Percentiles rank a stretch among this genome's conserved stretches.
Conservation (phyloP, 139 green algal genomes). For the Chlorella sorokiniana region DNA sequence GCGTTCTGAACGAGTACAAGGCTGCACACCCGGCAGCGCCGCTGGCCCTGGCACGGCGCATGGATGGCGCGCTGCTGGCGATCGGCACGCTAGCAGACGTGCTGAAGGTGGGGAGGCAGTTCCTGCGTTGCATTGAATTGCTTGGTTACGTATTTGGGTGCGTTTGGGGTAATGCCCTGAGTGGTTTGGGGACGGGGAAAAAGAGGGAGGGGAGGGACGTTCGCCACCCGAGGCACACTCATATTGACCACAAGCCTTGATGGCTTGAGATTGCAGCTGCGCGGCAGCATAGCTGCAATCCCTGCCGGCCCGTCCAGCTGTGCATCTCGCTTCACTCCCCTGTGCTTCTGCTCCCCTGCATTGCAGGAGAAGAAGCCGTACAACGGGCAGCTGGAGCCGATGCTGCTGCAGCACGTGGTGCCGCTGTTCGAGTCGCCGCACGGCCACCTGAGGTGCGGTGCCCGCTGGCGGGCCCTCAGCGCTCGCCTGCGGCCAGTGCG, state of each 20-base stretch:
- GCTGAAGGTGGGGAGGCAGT: conserved; percentile 82
- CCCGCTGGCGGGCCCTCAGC: no score
- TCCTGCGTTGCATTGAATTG: no score
- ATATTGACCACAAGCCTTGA: no score
- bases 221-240: no score
- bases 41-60: conserved; percentile 60
- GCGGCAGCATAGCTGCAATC: background rate
- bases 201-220: no score
- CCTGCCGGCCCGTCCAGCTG: background rate
- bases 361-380: conserved; percentile 71
- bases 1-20: conserved; percentile 50
- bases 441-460: conserved; percentile 82
- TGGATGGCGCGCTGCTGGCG: conserved; percentile 91
- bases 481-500: no score
- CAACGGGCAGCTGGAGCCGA: conserved; percentile 80
- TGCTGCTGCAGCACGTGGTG: conserved; percentile 82
- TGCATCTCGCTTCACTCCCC: background rate
- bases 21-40: conserved; percentile 30
- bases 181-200: no score
- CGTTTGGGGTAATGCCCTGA: no score
- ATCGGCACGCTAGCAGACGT: conserved; percentile 80
- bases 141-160: no score
- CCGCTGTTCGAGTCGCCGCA: conserved; percentile 69
- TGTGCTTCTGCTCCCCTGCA: no score
- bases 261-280: background rate